A percentile compares a stretch with the other conserved stretches of the same genome.
These are phyloP conservation scores for Plantago elongata DNA, from an alignment of 257 asterid species.

Conservation along the genomic window DNA sequence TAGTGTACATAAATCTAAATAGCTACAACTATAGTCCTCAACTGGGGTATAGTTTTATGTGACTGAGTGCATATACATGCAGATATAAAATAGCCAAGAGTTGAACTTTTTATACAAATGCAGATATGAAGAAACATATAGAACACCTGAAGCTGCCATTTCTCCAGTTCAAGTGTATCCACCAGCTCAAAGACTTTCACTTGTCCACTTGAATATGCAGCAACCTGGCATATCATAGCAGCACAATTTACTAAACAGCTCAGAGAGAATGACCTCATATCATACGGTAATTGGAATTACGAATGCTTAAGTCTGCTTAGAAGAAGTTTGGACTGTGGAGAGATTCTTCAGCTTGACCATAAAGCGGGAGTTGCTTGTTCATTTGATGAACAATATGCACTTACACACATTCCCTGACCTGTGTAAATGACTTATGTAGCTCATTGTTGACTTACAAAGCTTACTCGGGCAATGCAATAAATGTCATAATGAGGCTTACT, in stretches of 20 bases:
- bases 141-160: slow-evolving; percentile 96
- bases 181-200: slow-evolving; percentile 70
- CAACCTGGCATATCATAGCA: slow-evolving; percentile 47
- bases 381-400: not conserved
- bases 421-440: slow-evolving; percentile 22
- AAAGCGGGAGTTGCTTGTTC: not conserved
- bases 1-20: not conserved
- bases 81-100: no score
- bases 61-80: no score
- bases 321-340: not conserved
- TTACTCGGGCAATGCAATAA: slow-evolving; percentile 36
- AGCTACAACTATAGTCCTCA: slow-evolving; percentile 3
- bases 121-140: slow-evolving; percentile 7
- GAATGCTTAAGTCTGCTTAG: no score
- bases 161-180: slow-evolving; percentile 76
- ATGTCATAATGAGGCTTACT: slow-evolving; percentile 29
- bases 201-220: slow-evolving; percentile 83
- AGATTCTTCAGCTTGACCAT: slow-evolving; percentile 4
- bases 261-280: not conserved
- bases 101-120: no score
- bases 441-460: slow-evolving; percentile 41
- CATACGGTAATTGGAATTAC: no score
- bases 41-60: no score
- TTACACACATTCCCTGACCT: not conserved
- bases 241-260: not conserved